Percentiles rank a stretch among this genome's conserved stretches.
These are phyloP conservation scores for Boeremia lycopersici DNA, from an alignment of 2,329 filamentous ascomycete species.

Conservation along the genomic window DNA sequence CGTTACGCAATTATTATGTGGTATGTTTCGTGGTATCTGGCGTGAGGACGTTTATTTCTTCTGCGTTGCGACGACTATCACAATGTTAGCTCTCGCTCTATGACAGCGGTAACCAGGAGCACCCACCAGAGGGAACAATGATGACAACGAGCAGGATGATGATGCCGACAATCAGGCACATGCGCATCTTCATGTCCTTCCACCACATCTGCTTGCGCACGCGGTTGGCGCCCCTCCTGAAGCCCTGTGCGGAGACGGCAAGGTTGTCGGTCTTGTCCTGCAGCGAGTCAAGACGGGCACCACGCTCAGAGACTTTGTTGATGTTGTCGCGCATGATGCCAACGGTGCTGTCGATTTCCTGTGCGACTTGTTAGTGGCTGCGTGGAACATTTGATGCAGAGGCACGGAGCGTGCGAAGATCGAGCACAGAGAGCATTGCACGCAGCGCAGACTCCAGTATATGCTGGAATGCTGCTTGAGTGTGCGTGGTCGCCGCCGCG, in stretches of 20 bases:
- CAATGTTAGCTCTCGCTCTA: conserved; percentile 13
- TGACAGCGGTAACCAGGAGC: too few relatives aligned
- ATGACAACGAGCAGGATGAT: conserved; percentile 92
- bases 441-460: background rate
- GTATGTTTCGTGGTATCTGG: conserved; percentile 38
- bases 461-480: background rate
- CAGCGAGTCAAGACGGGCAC: conserved; percentile 82
- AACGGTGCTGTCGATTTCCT: conserved; percentile 98
- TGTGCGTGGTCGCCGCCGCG: conserved; percentile 10
- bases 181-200: conserved; percentile 99
- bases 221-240: conserved; percentile 93
- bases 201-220: conserved; percentile 98
- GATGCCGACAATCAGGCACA: conserved; percentile 90
- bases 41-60: conserved; percentile 30
- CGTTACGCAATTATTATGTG: conserved; percentile 38
- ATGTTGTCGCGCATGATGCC: conserved; percentile 97
- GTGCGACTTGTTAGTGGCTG: conserved; percentile 3
- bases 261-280: conserved; percentile 95
- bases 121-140: conserved; percentile 86
- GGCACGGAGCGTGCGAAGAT: background rate
- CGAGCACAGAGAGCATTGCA: background rate
- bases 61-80: conserved; percentile 35
- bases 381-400: background rate
- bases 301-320: conserved; percentile 93
- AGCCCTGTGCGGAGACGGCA: conserved; percentile 89